Conservation (phyloP, 2,329 filamentous ascomycete species). For the Daldinia sp. region DNA sequence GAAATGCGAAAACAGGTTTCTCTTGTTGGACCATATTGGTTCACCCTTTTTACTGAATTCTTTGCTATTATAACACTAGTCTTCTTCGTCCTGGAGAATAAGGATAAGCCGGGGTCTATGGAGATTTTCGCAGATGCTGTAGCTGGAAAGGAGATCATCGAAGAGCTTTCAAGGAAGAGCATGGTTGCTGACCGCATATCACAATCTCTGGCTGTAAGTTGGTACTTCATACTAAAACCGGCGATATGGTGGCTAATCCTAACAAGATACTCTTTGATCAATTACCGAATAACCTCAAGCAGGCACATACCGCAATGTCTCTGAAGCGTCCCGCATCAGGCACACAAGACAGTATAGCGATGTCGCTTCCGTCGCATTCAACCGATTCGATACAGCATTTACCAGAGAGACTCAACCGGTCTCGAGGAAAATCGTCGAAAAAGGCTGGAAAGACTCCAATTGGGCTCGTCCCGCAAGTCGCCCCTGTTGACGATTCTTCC, state of each 20-base stretch:
- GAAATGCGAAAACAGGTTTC: conserved; percentile 79
- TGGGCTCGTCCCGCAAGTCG: conserved; percentile 27
- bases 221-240: conserved; percentile 24
- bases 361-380: conserved; percentile 44
- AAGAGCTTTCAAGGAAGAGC: conserved; percentile 80
- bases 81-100: conserved; percentile 83
- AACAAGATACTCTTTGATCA: conserved; percentile 81
- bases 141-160: conserved; percentile 83
- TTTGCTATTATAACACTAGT: conserved; percentile 81
- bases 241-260: conserved; percentile 31
- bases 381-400: conserved; percentile 30
- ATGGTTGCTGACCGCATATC: conserved; percentile 90
- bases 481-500: conserved; percentile 31
- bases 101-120: conserved; percentile 74
- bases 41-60: conserved; percentile 84
- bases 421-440: conserved; percentile 35
- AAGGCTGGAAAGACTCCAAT: conserved; percentile 37
- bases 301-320: conserved; percentile 51
- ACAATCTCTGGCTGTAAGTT: conserved; percentile 74
- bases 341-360: conserved; percentile 47
- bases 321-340: conserved; percentile 67
- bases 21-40: conserved; percentile 86
- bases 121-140: conserved; percentile 87
- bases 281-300: conserved; percentile 76
- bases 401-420: conserved; percentile 26